Evolutionary conservation across 2,329 filamentous ascomycete genomes (phyloP), one percentile per base, ranked within the genome.

Genomic region (Parastagonospora avenae): DNA sequence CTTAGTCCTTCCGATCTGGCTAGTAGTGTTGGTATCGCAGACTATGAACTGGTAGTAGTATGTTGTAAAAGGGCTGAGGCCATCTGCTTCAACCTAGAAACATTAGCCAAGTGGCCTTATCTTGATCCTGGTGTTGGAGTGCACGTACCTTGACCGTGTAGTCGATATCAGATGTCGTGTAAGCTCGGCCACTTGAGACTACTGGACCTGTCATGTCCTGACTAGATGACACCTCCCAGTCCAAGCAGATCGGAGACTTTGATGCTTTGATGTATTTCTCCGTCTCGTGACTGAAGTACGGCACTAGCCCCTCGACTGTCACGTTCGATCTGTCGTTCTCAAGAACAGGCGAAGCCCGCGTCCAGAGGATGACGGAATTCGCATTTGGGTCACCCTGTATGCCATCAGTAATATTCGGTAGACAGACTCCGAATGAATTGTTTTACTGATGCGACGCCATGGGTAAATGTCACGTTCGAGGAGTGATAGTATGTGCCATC

Each of bases 1-100:
- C 75, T 90, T 91, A 14, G 88, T 91, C 4, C 85, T 78, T 8
- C 88, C 88, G 14, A 90, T 41, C 0, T 84, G 81, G 46, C 84
- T 88, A 37, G 75, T 82, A 42, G 82, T 84, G 52, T 83, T 76
- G 0, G 85, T 87, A 46, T 79, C 76, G 64, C 88, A 91, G 28
- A 90, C 79, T 9, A 75, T 83, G 74, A 90, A 91, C 60, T 88
- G 87, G 63, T 90, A 90, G 62, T 81, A 87, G 71, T 90, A 90
- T 4, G 77, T 79, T 0, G 85, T 89, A 61, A 85, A 88, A 0
- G 88, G 80, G 42, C 81, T 73, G 29, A 91, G 68, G 9, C 81
- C 80, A 42, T 73, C 80, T 1, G 87, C 88, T 70, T 91, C 87
- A 10, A 89, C 81, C 81, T 86, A 5, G 15, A 1, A 3, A 12